Evolutionary conservation across 78 protist genomes (phyloP), one percentile per base, ranked within the genome.

Genomic region (Guillardia theta): DNA sequence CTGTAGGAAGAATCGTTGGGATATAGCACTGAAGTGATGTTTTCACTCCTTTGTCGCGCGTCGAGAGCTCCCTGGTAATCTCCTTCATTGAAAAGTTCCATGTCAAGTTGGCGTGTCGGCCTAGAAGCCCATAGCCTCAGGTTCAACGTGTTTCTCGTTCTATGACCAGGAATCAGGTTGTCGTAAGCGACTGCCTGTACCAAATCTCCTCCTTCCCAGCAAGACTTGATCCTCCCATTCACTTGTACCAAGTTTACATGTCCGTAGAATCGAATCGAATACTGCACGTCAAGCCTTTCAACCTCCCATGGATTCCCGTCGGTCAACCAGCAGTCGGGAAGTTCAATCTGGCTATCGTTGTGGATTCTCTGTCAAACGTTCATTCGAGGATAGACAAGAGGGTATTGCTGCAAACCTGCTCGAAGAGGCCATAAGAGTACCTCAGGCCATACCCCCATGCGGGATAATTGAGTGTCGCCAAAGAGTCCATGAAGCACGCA

Each of bases 381-480:
- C 30, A 19, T 19, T 15, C 58, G 10, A 50, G 58, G 58, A 50
- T 10, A 50, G 58, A 50, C 15, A 50, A 15, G 58, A 15, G 15
- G 58, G 58, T 98, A 44, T 98, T 95, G 24, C 4, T 33, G 96
- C 98, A 95, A 54, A 62, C 88, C 94, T 98, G 99, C 94, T 93
- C 94, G 88, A 98, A 98, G 98, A 98, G 98, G 93, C 99, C 99
- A 92, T 97, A 98, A 70, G 95, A 93, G 96, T 80, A 80, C 53
- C 98, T 95, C 0, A 97, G 62, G 44, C 99, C 98, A 64, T 97
- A 97, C 8, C 98, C 99, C 96, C 95, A 92, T 88, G 92, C 99
- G 0, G 99, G 98, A 44, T 96, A 96, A 95, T 96, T 92, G 39
- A 97, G 94, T 15, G 99, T 97, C 76, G 99, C 98, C 88, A 93